A percentile compares a stretch with the other conserved stretches of the same genome.
These are phyloP conservation scores for Aurantiochytrium sp. DNA, from an alignment of 108 stramenopile genomes.

Conservation along the genomic window DNA sequence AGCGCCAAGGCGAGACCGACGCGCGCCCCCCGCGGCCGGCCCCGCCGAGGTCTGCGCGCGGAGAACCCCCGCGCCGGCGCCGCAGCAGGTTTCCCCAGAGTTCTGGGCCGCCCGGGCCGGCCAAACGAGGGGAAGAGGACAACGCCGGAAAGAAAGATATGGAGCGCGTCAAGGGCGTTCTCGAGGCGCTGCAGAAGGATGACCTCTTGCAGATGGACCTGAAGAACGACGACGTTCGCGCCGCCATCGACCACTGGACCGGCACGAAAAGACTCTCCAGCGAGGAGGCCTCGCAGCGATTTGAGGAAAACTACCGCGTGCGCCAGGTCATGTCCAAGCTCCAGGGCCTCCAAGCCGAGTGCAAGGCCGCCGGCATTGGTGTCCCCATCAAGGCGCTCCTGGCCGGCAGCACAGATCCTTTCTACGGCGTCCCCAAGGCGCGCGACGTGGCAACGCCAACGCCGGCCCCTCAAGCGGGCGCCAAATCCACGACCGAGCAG, in stretches of 20 bases:
- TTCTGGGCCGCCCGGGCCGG: no score
- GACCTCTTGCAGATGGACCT: background rate
- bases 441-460: no score
- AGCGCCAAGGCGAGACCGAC: no score
- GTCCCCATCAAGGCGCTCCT: background rate
- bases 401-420: constrained; percentile 8
- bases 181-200: constrained; percentile 3
- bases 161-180: background rate
- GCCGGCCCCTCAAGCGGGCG: no score
- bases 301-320: background rate
- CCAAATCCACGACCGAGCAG: no score
- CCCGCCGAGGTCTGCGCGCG: no score
- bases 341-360: background rate
- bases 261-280: background rate
- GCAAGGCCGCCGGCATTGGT: background rate
- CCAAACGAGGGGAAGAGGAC: no score
- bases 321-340: background rate
- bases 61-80: no score
- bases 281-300: background rate
- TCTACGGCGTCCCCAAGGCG: background rate
- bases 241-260: constrained; percentile 22
- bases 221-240: background rate
- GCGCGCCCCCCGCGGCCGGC: no score
- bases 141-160: no score
- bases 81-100: no score